These are phyloP conservation scores for Cercospora sp. DNA, from an alignment of 2,329 filamentous ascomycete species.

Conservation along the genomic window DNA sequence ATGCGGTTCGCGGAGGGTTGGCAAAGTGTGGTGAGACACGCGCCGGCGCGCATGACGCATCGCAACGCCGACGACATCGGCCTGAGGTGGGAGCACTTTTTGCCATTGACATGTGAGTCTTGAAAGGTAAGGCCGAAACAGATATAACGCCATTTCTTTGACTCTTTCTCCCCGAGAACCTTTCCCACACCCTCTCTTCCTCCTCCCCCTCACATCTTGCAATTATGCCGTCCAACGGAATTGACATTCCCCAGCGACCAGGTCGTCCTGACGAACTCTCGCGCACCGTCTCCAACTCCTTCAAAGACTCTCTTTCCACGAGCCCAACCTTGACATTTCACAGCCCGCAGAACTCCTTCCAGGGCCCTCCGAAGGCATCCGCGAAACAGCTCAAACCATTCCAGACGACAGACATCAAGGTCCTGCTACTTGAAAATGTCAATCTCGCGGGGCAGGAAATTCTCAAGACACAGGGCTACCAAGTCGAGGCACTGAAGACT, in stretches of 20 bases:
- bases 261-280: slow-evolving; percentile 26
- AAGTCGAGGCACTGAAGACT: slow-evolving; percentile 87
- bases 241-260: slow-evolving; percentile 39
- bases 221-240: slow-evolving; percentile 38
- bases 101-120: slow-evolving; percentile 3
- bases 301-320: slow-evolving; percentile 61
- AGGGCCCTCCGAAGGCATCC: slow-evolving; percentile 43
- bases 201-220: neutral
- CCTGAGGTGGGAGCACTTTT: slow-evolving; percentile 1
- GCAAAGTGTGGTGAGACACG: neutral
- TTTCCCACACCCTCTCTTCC: neutral
- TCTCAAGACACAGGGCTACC: slow-evolving; percentile 82
- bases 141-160: slow-evolving; percentile 3
- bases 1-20: neutral
- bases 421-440: slow-evolving; percentile 91
- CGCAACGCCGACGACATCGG: neutral
- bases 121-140: neutral
- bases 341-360: slow-evolving; percentile 63
- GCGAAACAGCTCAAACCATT: slow-evolving; percentile 90
- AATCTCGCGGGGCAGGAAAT: slow-evolving; percentile 87
- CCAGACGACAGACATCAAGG: slow-evolving; percentile 93
- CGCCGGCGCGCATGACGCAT: slow-evolving; percentile 4
- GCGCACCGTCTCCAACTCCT: slow-evolving; percentile 42
- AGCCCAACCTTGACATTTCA: slow-evolving; percentile 75
- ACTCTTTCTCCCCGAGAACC: neutral